These are phyloP conservation scores for Xylaria sp. DNA, from an alignment of 2,329 filamentous ascomycete genomes.

Conservation along the genomic window DNA sequence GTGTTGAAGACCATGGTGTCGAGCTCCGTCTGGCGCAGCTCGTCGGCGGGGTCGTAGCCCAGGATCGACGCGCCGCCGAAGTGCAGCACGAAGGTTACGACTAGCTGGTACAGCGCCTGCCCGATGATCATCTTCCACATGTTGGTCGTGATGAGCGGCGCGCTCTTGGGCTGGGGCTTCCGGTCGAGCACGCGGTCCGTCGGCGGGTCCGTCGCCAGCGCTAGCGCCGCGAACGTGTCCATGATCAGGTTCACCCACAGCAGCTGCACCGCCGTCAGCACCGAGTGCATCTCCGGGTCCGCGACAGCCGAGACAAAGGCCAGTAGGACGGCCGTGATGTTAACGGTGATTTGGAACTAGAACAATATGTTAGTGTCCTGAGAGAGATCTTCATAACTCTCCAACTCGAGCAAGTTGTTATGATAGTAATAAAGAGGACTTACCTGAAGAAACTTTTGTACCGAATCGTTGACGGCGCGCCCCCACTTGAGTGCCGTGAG, in stretches of 20 bases:
- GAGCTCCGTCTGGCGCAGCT: constrained; percentile 47
- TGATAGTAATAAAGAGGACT: not conserved
- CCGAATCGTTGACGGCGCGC: constrained; percentile 68
- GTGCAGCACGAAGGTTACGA: constrained; percentile 61
- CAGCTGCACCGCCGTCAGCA: constrained; percentile 67
- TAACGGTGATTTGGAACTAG: constrained; percentile 69
- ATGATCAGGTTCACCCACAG: constrained; percentile 73
- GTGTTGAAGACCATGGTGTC: constrained; percentile 70
- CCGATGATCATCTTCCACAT: constrained; percentile 71
- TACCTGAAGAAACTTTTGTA: constrained; percentile 68
- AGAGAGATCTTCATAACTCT: not conserved
- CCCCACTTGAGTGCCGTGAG: constrained; percentile 70
- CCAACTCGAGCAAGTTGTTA: too few species aligned
- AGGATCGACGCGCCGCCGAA: constrained; percentile 63
- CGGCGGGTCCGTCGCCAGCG: constrained; percentile 66
- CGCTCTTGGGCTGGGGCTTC: constrained; percentile 61
- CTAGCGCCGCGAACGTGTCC: constrained; percentile 69
- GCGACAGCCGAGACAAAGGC: constrained; percentile 67
- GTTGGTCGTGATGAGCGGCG: constrained; percentile 70
- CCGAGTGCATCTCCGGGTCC: constrained; percentile 55
- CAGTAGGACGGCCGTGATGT: constrained; percentile 68
- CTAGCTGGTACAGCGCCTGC: constrained; percentile 62
- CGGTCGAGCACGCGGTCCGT: constrained; percentile 60
- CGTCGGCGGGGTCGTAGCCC: constrained; percentile 46
- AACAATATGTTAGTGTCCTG: not conserved